phyloP scores from a whole-genome alignment of 2,329 filamentous ascomycete genomes.

The Penicillium griseofulvum region DNA sequence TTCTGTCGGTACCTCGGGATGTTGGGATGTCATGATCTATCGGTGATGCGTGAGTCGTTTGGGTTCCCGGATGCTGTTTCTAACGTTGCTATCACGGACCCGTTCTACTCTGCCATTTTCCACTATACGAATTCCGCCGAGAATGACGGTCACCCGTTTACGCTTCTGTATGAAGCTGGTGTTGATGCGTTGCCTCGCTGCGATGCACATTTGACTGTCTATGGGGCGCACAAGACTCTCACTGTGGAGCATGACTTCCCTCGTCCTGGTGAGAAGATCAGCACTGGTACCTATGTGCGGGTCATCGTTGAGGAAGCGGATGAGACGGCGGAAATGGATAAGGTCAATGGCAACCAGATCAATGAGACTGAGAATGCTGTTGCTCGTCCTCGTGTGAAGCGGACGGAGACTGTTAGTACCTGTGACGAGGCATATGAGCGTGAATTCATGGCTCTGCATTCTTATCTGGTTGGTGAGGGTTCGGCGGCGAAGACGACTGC shows the following conservation, averaged over 20 bases:
- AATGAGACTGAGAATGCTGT: not conserved
- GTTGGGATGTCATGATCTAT: conserved; percentile 56
- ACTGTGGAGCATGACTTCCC: conserved; percentile 57
- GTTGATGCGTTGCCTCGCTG: conserved; percentile 51
- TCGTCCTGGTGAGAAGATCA: conserved; percentile 32
- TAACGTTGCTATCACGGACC: conserved; percentile 45
- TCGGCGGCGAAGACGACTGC: conserved; percentile 33
- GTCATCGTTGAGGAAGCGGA: conserved; percentile 41
- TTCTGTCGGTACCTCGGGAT: conserved; percentile 47
- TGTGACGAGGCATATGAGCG: conserved; percentile 39
- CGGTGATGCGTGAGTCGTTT: conserved; percentile 54
- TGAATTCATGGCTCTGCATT: conserved; percentile 38
- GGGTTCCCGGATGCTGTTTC: conserved; percentile 50
- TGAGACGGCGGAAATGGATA: not conserved
- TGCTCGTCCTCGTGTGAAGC: conserved; percentile 12
- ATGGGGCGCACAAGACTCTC: conserved; percentile 54
- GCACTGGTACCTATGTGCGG: conserved; percentile 55
- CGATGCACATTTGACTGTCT: conserved; percentile 46
- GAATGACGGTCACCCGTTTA: conserved; percentile 39
- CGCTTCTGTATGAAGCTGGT: conserved; percentile 58
- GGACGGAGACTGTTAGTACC: conserved; percentile 31
- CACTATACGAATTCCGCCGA: conserved; percentile 27
- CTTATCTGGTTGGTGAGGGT: conserved; percentile 30
- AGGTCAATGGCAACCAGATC: not conserved
- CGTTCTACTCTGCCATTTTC: conserved; percentile 42